Conservation (phyloP, 202 grass and related monocot genomes). For the Zizania palustris region DNA sequence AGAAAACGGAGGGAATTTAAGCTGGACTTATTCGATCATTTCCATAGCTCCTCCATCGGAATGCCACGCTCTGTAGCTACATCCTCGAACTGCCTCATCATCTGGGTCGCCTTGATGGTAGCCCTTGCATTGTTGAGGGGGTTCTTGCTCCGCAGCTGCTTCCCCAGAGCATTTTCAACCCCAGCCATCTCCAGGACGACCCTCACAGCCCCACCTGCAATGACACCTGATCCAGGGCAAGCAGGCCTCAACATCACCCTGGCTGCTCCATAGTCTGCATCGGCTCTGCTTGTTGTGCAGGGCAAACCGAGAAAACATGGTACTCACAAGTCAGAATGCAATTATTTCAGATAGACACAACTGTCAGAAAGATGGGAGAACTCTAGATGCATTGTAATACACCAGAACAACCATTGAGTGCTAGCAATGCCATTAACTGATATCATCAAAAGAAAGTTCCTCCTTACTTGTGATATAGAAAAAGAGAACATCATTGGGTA, state of each 20-base stretch:
- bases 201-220: slow-evolving; percentile 79
- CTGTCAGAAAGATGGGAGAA: not conserved
- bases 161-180: slow-evolving; percentile 84
- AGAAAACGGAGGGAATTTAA: not conserved
- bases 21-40: slow-evolving; percentile 47
- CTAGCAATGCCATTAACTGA: not conserved
- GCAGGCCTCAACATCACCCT: slow-evolving; percentile 91
- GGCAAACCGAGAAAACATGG: slow-evolving; percentile 29
- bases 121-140: slow-evolving; percentile 86
- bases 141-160: slow-evolving; percentile 83
- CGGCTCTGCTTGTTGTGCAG: slow-evolving; percentile 48
- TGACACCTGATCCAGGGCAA: slow-evolving; percentile 84
- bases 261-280: slow-evolving; percentile 76
- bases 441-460: not conserved
- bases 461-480: not conserved
- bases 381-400: not conserved
- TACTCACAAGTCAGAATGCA: slow-evolving; percentile 14
- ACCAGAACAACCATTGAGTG: slow-evolving; percentile 14
- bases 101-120: slow-evolving; percentile 68
- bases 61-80: slow-evolving; percentile 70
- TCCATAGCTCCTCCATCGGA: slow-evolving; percentile 85
- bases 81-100: slow-evolving; percentile 71
- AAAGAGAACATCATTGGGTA: not conserved
- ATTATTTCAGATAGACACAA: slow-evolving; percentile 1
- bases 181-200: slow-evolving; percentile 87